Evolutionary conservation across 192 early-diverging fungal genomes (phyloP).

Genomic region (Pilobolus umbonatus): DNA sequence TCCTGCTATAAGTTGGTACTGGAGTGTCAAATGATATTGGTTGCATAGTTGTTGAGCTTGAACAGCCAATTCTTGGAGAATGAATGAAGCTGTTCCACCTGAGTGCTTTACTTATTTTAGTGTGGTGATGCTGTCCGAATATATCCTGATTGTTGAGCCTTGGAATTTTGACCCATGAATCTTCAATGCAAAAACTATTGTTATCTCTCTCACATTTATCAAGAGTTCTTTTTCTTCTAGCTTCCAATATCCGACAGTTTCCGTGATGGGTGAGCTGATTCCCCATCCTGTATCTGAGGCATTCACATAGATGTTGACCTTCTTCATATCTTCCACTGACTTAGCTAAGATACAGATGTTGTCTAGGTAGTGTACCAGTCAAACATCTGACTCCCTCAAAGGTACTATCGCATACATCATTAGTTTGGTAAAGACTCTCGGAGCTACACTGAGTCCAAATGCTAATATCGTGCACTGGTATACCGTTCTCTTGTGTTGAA

Average conservation of each 20-base stretch:
- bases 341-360: slow-evolving; percentile 4
- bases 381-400: background rate
- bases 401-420: slow-evolving; percentile 10
- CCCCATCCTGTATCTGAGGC: slow-evolving; percentile 8
- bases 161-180: no score
- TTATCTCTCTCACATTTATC: slow-evolving; percentile 9
- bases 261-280: background rate
- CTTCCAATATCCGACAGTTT: background rate
- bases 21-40: background rate
- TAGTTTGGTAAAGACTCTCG: slow-evolving; percentile 1
- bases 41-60: slow-evolving; percentile 6
- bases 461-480: slow-evolving; percentile 5
- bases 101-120: slow-evolving; percentile 14
- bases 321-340: background rate
- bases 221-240: background rate
- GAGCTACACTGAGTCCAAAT: slow-evolving; percentile 3
- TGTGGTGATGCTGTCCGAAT: slow-evolving; percentile 8
- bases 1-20: slow-evolving; percentile 13
- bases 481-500: background rate
- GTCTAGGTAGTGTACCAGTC: slow-evolving; percentile 11
- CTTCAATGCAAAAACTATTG: no score
- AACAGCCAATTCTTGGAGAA: slow-evolving; percentile 7
- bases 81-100: slow-evolving; percentile 9
- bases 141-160: background rate
- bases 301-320: background rate